Percentiles rank a stretch among this genome's conserved stretches.
Evolutionary conservation across 2,329 filamentous ascomycete species (phyloP).

Genomic region (Colletotrichum sublineola): DNA sequence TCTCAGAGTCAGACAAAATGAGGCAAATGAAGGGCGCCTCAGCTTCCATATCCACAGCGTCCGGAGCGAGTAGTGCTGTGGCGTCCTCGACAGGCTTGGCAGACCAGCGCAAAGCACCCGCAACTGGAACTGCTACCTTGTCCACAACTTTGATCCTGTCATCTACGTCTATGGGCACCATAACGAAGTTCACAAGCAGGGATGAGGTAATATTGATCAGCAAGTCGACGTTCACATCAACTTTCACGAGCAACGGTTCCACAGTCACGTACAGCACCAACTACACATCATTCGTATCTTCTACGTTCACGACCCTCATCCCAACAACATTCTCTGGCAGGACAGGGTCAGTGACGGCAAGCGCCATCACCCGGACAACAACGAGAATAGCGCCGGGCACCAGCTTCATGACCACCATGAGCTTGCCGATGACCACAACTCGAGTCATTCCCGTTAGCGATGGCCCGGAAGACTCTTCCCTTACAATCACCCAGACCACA

Average conservation of each 20-base stretch:
- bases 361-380: neutral
- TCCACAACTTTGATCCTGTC: neutral
- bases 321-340: slow-evolving; percentile 14
- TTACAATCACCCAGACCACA: slow-evolving; percentile 18
- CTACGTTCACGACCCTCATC: slow-evolving; percentile 6
- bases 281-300: neutral
- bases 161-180: neutral
- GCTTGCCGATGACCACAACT: neutral
- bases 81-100: neutral
- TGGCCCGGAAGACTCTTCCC: slow-evolving; percentile 3
- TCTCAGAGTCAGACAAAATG: neutral
- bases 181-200: neutral
- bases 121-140: neutral
- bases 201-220: neutral
- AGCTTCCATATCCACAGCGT: neutral
- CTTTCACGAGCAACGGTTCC: slow-evolving; percentile 11
- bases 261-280: neutral
- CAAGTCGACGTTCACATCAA: slow-evolving; percentile 26
- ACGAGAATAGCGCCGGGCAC: neutral
- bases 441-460: neutral
- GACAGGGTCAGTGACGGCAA: neutral
- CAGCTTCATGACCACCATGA: slow-evolving; percentile 11
- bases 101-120: neutral
- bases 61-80: neutral
- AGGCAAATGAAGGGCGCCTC: neutral